phyloP scores from a whole-genome alignment of 306 rosid species.

The Dicorynia guianensis region DNA sequence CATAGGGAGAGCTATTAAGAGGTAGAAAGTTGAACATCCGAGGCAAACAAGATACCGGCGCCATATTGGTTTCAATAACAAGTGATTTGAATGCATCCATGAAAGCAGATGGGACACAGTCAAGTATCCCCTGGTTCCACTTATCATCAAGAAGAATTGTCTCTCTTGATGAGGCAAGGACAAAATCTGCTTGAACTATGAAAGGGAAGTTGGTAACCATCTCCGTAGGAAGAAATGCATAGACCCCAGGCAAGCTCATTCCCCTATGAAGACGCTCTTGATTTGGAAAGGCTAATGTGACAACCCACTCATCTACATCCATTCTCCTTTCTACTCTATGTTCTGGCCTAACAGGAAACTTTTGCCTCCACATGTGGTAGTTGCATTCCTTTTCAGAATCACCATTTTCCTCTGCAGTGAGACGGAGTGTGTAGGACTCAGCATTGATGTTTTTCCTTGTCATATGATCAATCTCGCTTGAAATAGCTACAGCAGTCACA shows the following conservation, averaged over 20 bases:
- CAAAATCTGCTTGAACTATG: slow-evolving; percentile 81
- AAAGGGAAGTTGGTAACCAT: slow-evolving; percentile 82
- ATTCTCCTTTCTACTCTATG: slow-evolving; percentile 60
- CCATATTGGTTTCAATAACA: slow-evolving; percentile 44
- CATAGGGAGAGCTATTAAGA: slow-evolving; percentile 43
- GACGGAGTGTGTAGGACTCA: slow-evolving; percentile 69
- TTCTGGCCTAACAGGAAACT: slow-evolving; percentile 60
- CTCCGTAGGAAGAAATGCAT: slow-evolving; percentile 80
- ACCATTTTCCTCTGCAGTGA: slow-evolving; percentile 50
- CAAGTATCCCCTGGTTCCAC: slow-evolving; percentile 85
- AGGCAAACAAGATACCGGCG: slow-evolving; percentile 59
- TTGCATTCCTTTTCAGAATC: slow-evolving; percentile 47
- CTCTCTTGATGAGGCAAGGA: slow-evolving; percentile 79
- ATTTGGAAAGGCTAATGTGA: slow-evolving; percentile 72
- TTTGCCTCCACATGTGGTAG: slow-evolving; percentile 78
- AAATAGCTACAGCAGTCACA: slow-evolving; percentile 61
- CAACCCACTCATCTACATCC: slow-evolving; percentile 65
- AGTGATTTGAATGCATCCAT: slow-evolving; percentile 62
- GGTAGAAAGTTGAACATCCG: slow-evolving; percentile 66
- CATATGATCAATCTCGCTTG: slow-evolving; percentile 52
- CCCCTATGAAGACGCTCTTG: slow-evolving; percentile 60
- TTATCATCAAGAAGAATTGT: slow-evolving; percentile 66
- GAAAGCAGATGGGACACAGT: slow-evolving; percentile 68
- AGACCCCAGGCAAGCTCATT: slow-evolving; percentile 60
- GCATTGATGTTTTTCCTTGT: slow-evolving; percentile 70